These are phyloP conservation scores for Acanthamoeba lenticulata DNA, from an alignment of 208 protist genomes.

Conservation along the genomic window DNA sequence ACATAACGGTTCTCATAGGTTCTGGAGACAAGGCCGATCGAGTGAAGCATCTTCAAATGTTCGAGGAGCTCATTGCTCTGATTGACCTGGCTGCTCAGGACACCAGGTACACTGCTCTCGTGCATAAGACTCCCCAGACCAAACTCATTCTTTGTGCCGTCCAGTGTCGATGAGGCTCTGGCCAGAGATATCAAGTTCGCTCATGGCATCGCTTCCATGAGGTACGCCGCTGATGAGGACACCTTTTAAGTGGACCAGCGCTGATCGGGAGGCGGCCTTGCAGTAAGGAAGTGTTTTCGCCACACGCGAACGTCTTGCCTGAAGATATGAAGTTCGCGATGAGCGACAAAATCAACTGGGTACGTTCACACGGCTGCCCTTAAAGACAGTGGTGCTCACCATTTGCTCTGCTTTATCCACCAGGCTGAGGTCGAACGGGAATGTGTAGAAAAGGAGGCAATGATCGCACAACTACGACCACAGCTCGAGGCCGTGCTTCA, in stretches of 20 bases:
- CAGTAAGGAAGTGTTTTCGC: conserved; percentile 36
- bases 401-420: background rate
- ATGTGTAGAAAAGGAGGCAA: background rate
- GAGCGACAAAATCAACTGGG: background rate
- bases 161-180: background rate
- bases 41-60: background rate
- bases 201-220: background rate
- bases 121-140: no score
- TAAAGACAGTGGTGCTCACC: background rate
- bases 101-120: background rate
- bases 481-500: background rate
- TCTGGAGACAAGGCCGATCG: background rate
- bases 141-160: no score
- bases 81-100: background rate
- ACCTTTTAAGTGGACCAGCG: no score
- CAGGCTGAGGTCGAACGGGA: background rate
- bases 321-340: background rate
- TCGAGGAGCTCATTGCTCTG: conserved; percentile 19
- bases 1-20: background rate
- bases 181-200: conserved; percentile 16
- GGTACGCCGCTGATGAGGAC: background rate
- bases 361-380: background rate
- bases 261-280: background rate
- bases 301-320: background rate
- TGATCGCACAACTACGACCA: background rate